Percentiles rank a stretch among this genome's conserved stretches.
phyloP scores from a whole-genome alignment of 495 filamentous ascomycete genomes.

The Amniculicola lignicola region DNA sequence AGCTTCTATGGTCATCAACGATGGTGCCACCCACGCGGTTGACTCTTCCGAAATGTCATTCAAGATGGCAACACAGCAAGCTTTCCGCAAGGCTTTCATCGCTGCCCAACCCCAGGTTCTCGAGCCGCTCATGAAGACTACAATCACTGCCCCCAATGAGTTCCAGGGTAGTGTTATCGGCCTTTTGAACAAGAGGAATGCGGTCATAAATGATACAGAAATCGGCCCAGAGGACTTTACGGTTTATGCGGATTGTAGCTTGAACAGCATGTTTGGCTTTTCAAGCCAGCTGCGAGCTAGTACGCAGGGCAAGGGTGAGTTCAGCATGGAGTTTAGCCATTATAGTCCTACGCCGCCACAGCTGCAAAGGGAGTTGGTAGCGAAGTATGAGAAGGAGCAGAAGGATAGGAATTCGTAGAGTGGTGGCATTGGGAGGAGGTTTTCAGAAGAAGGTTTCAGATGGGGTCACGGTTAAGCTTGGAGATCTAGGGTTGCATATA shows the following conservation, averaged over 20 bases:
- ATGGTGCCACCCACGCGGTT: slow-evolving; percentile 96
- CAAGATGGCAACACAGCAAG: slow-evolving; percentile 92
- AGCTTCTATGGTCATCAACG: slow-evolving; percentile 85
- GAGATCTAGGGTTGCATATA: too few species aligned
- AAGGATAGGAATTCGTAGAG: slow-evolving; percentile 57
- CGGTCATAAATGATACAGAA: slow-evolving; percentile 92
- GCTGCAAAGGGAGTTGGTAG: slow-evolving; percentile 88
- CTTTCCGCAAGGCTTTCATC: slow-evolving; percentile 91
- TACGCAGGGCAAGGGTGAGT: slow-evolving; percentile 98
- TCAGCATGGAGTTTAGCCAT: slow-evolving; percentile 97
- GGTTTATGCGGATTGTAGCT: slow-evolving; percentile 83
- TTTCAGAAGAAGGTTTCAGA: too few species aligned
- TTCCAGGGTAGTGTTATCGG: slow-evolving; percentile 97
- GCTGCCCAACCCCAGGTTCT: slow-evolving; percentile 75
- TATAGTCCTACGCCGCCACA: slow-evolving; percentile 84
- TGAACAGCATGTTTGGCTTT: slow-evolving; percentile 98
- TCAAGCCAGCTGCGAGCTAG: slow-evolving; percentile 82
- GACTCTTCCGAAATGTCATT: slow-evolving; percentile 99
- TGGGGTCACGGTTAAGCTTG: too few species aligned
- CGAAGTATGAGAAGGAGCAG: slow-evolving; percentile 82
- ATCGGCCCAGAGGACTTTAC: slow-evolving; percentile 94
- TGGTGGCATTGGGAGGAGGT: not conserved
- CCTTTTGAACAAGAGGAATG: slow-evolving; percentile 93
- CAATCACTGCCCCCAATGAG: slow-evolving; percentile 90
- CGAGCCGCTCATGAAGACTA: slow-evolving; percentile 97